Base-by-base conservation (phyloP, 768 basidiomycete genomes). In the Lentinula sp. region DNA sequence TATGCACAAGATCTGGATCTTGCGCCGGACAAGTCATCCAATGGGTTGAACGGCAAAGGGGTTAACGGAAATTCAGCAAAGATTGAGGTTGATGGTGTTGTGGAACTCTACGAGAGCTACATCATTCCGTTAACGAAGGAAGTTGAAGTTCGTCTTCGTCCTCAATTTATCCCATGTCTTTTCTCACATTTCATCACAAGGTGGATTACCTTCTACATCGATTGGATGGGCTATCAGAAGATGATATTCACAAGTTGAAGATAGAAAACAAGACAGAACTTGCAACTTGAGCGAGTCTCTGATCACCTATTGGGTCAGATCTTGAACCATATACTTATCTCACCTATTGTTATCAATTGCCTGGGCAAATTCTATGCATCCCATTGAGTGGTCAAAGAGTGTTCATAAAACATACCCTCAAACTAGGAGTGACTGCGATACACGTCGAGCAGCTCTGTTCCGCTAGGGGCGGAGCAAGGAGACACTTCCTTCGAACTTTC, bases 81-180 rank as follows among this genome's bases (percentile, higher is more conserved):
- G 78, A 91, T 99, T 63, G 95, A 97, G 62, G 89, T 95, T 0
- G 93, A 95, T 64, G 88, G 90, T 45, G 93, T 99, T 15, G 90
- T 97, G 23, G 88, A 93, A 69, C 73, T 99, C 63, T 99, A 99
- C 69, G 87, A 95, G 70, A 91, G 89, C 69, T 94, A 89, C 68
- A 95, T 99, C 65, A 99, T 99, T 61, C 97, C 97, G 8, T 72
- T 99, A 65, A 99, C 97, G 0, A 98, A 96, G 73, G 94, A 97
- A 70, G 93, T 99, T 61, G 97, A 99, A 92, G 96, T 96, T 70
- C 51, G 81, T 60, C 46, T 39, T 28, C 10, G 4, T 23, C 9
- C 0, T 9, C 20, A 12, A 6, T 45, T 10, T 28, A 28, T 28
- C 16, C 60, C 49, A 23, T 51, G 18, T 23, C 56, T 48, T 10